These are phyloP conservation scores for Cutaneotrichosporon mucoides DNA, from an alignment of 1,284 basidiomycete species.

Conservation along the genomic window DNA sequence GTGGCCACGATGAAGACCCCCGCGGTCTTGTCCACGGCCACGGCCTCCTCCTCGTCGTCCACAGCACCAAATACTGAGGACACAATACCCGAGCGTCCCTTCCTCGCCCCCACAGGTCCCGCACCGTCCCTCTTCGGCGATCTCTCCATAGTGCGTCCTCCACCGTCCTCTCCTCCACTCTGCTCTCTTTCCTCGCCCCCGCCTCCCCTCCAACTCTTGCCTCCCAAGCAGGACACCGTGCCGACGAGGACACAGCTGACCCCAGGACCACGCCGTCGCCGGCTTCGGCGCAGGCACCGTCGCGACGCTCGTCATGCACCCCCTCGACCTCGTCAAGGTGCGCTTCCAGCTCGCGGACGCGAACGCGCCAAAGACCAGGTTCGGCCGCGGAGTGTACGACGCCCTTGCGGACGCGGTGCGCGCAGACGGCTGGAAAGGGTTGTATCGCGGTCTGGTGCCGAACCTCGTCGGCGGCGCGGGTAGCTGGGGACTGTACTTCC, in stretches of 20 bases:
- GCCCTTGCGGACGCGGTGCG: slow-evolving; percentile 70
- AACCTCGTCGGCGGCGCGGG: slow-evolving; percentile 96
- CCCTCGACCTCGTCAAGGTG: slow-evolving; percentile 92
- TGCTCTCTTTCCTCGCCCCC: not conserved
- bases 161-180: no score
- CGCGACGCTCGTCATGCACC: slow-evolving; percentile 95
- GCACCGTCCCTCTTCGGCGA: slow-evolving; percentile 45
- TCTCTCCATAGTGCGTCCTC: slow-evolving; percentile 37
- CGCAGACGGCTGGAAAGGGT: slow-evolving; percentile 73
- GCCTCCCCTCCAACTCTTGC: no score
- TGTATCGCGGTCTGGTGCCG: slow-evolving; percentile 85
- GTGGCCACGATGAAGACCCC: no score
- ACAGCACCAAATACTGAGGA: not conserved
- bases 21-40: no score
- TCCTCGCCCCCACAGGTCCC: slow-evolving; percentile 1
- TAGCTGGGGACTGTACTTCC: slow-evolving; percentile 96
- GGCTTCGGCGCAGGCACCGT: slow-evolving; percentile 90
- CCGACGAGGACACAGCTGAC: no score
- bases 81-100: not conserved
- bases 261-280: slow-evolving; percentile 80
- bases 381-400: slow-evolving; percentile 73
- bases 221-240: no score
- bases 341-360: slow-evolving; percentile 84
- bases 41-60: not conserved
- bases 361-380: slow-evolving; percentile 54